Conservation (phyloP, 345 rosid genomes). For the Pistacia vera region DNA sequence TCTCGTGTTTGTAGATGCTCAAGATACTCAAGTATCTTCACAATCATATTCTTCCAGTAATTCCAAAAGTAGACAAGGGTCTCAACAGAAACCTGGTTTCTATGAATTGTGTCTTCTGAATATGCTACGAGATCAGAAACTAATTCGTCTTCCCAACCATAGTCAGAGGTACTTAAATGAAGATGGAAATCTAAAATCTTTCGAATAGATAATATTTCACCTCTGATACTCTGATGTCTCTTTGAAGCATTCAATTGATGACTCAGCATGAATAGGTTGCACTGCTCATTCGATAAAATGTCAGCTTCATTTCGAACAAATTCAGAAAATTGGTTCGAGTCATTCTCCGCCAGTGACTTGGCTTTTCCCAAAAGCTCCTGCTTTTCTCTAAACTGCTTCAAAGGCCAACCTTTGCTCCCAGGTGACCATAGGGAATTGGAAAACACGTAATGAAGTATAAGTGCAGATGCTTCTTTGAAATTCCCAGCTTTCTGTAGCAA, state of each 20-base stretch:
- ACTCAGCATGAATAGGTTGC: slow-evolving; percentile 26
- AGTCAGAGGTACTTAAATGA: slow-evolving; percentile 10
- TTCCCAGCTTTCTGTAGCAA: slow-evolving; percentile 33
- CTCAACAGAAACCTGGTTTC: slow-evolving; percentile 30
- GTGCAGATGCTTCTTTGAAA: slow-evolving; percentile 33
- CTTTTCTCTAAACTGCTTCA: slow-evolving; percentile 31
- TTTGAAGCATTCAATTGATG: slow-evolving; percentile 29
- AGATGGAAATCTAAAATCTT: slow-evolving; percentile 45
- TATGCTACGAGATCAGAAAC: slow-evolving; percentile 14
- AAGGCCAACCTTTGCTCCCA: slow-evolving; percentile 48
- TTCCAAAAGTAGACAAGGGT: slow-evolving; percentile 52
- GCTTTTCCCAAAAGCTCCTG: slow-evolving; percentile 40
- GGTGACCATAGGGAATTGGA: slow-evolving; percentile 44
- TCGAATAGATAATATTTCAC: slow-evolving; percentile 41
- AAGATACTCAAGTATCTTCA: slow-evolving; percentile 28
- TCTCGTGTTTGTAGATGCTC: slow-evolving; percentile 8
- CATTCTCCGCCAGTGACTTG: slow-evolving; percentile 30
- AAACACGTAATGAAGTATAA: slow-evolving; percentile 33
- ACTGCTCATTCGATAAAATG: slow-evolving; percentile 21
- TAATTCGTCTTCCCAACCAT: slow-evolving; percentile 30
- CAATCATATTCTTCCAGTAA: slow-evolving; percentile 43
- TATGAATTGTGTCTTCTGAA: slow-evolving; percentile 16
- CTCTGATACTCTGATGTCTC: slow-evolving; percentile 27
- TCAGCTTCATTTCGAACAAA: slow-evolving; percentile 29
- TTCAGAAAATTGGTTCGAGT: slow-evolving; percentile 24